Evolutionary conservation across 139 green algal genomes (phyloP).

Genomic region (Chlamydomonas urium): DNA sequence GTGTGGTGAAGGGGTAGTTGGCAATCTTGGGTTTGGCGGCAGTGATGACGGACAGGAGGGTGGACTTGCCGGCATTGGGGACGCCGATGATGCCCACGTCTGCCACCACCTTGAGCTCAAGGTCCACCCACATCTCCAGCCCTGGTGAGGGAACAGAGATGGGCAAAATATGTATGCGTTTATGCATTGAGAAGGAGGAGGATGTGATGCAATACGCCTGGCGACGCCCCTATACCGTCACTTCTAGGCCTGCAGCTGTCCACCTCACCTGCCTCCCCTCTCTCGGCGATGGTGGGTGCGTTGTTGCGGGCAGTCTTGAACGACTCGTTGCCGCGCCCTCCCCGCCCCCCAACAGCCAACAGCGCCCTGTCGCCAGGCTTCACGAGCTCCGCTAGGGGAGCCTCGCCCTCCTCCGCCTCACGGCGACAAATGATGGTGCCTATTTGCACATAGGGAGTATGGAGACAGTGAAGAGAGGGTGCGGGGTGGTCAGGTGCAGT

Average conservation of each 20-base stretch:
- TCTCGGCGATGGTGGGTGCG: constrained; percentile 74
- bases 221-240: too few relatives aligned
- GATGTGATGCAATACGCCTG: too few relatives aligned
- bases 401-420: constrained; percentile 35
- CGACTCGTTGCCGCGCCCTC: constrained; percentile 86
- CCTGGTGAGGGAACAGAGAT: constrained; percentile 26
- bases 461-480: too few relatives aligned
- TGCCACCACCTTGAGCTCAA: constrained; percentile 91
- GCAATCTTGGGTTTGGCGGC: constrained; percentile 88
- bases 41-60: constrained; percentile 80
- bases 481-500: too few relatives aligned
- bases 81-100: constrained; percentile 94
- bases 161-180: too few relatives aligned
- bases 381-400: constrained; percentile 25
- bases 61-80: constrained; percentile 77
- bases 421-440: constrained; percentile 80
- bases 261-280: constrained; percentile 42
- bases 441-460: too few relatives aligned
- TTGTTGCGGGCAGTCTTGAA: constrained; percentile 91
- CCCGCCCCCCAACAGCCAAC: constrained; percentile 76
- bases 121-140: constrained; percentile 74
- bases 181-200: too few relatives aligned
- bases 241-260: too few relatives aligned
- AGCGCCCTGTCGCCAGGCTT: constrained; percentile 63
- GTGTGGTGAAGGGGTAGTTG: constrained; percentile 97